Evolutionary conservation across 345 rosid species (phyloP), one percentile per base, ranked within the genome.

Genomic region (Lepidium didymum): DNA sequence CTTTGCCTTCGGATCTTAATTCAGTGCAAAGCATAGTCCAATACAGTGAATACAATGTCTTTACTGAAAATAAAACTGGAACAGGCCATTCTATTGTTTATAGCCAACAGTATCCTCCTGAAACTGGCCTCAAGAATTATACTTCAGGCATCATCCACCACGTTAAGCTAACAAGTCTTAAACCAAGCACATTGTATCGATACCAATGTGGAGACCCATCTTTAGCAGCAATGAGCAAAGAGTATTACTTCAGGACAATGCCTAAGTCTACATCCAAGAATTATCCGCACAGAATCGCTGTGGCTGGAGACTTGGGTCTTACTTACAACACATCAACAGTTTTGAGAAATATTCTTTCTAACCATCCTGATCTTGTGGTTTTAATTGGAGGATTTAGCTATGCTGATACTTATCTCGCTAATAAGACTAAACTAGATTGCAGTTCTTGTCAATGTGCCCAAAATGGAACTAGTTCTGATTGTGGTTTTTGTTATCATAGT

Each of bases 111-210:
- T 83, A 90, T 76, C 86, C 90, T 52, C 66, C 64, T 64, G 79
- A 77, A 41, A 65, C 13, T 42, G 88, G 86, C 21, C 79, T 80
- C 43, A 75, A 81, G 49, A 87, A 81, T 74, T 93, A 90, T 54
- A 82, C 94, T 79, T 90, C 98, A 42, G 96, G 98, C 11, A 84
- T 83, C 38, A 93, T 90, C 15, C 97, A 93, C 77, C 96, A 81
- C 45, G 98, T 86, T 75, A 89, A 81, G 75, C 83, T 90, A 47
- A 82, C 77, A 31, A 86, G 86, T 23, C 80, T 91, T 77, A 78
- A 81, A 75, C 85, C 89, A 27, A 70, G 69, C 68, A 86, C 85
- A 5, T 16, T 76, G 41, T 91, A 88, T 50, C 79, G 61, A 56
- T 91, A 88, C 61, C 85, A 35, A 74, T 91, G 97, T 4, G 96